Base-by-base conservation (phyloP, 305 asterid species). In the Solanum chacoense region DNA sequence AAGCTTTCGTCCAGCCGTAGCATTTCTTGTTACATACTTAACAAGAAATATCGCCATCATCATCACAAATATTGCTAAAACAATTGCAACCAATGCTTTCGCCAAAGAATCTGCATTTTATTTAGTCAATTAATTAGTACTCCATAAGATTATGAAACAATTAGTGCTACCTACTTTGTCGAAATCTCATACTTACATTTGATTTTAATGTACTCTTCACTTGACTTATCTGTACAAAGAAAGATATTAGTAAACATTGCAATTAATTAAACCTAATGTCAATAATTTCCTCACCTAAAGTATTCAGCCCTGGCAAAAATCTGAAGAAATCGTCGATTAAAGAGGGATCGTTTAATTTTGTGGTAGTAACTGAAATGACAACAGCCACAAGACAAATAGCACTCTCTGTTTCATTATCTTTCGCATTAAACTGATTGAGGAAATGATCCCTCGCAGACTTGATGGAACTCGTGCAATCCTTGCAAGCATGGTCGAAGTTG, bases 291-390 rank as follows among this genome's bases (percentile, higher is more conserved):
- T 89, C 69, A 96, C 98, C 97, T 89, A 91, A 84, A 85, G 59
- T 80, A 59, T 85, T 91, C 87, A 95, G 91, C 87, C 91, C 93
- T 74, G 96, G 93, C 91, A 95, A 93, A 92, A 98, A 96, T 71
- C 94, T 89, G 86, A 89, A 91, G 89, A 95, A 92, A 81, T 93
- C 94, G 77, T 90, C 92, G 8, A 83, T 28, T 20, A 16, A 81
- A 71, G 92, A 78, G 38, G 90, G 71, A 42, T 88, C 86, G 13
- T 92, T 90, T 84, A 71, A 55, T 69, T 87, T 89, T 34, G 89
- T 78, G 77, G 95, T 95, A 29, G 93, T 89, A 76, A 94, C 88
- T 8, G 96, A 89, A 84, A 93, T 91, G 59, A 96, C 88, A 71
- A 93, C 36, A 38, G 95, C 92, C 45, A 93, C 94, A 75, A 90